Percentiles rank a stretch among this genome's conserved stretches.
Conservation (phyloP, 192 early-diverging fungal genomes). For the Phlyctochytrium planicorne region DNA sequence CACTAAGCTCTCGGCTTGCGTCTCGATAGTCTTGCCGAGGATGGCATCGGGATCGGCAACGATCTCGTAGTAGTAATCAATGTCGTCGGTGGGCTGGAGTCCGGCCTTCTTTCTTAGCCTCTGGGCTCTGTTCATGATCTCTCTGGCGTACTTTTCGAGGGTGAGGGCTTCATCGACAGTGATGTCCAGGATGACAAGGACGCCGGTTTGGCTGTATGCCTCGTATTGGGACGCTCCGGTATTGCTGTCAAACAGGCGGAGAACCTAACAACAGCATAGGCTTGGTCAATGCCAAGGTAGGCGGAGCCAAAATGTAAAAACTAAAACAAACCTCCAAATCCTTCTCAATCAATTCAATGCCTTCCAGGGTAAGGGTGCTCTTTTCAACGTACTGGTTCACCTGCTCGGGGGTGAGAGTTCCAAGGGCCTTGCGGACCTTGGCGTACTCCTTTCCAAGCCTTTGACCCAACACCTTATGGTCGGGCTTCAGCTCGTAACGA, state of each 20-base stretch:
- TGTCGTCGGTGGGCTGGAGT: conserved; percentile 83
- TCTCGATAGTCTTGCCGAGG: conserved; percentile 68
- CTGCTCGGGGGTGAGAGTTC: conserved; percentile 67
- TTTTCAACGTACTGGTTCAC: conserved; percentile 78
- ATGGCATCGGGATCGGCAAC: conserved; percentile 66
- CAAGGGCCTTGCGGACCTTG: conserved; percentile 84
- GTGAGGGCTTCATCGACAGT: conserved; percentile 78
- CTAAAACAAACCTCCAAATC: conserved; percentile 65
- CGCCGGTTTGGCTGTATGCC: conserved; percentile 50
- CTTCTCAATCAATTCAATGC: conserved; percentile 73
- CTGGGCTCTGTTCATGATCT: conserved; percentile 97
- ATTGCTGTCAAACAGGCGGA: neutral
- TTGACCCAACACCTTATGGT: conserved; percentile 82
- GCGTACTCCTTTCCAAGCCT: conserved; percentile 88
- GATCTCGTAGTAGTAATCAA: conserved; percentile 80
- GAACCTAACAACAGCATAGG: conserved; percentile 28
- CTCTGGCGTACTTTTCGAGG: conserved; percentile 89
- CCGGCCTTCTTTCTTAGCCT: conserved; percentile 91
- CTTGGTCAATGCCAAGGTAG: no score
- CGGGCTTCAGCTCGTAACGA: conserved; percentile 89
- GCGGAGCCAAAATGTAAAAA: no score
- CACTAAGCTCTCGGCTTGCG: conserved; percentile 71
- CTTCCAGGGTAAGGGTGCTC: conserved; percentile 71
- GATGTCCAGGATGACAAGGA: conserved; percentile 84
- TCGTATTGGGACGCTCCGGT: conserved; percentile 16